Evolutionary conservation across 441 rosid species (phyloP).

Genomic region (Syzygium malaccense): DNA sequence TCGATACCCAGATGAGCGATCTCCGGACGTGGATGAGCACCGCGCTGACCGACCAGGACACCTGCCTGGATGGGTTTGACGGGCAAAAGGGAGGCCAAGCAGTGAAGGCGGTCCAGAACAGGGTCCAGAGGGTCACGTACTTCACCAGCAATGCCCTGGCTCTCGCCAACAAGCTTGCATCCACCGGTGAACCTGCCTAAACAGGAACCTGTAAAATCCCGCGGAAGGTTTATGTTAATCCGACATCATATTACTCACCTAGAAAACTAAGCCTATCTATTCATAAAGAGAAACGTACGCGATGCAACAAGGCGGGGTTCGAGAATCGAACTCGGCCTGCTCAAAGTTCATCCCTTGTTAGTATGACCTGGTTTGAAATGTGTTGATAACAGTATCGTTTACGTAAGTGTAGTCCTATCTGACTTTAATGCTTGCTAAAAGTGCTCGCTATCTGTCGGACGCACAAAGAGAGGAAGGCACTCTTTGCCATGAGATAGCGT

Average conservation of each 20-base stretch:
- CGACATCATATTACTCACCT: not conserved
- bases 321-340: not conserved
- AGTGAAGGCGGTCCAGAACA: conserved; percentile 23
- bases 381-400: not conserved
- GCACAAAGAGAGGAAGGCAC: not conserved
- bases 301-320: not conserved
- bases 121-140: conserved; percentile 39
- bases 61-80: conserved; percentile 75
- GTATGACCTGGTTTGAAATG: not conserved
- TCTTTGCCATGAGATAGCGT: not conserved
- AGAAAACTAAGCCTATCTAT: not conserved
- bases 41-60: conserved; percentile 57
- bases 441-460: not conserved
- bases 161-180: conserved; percentile 61
- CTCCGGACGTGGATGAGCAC: conserved; percentile 69
- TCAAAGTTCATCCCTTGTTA: not conserved
- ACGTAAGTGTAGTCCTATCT: too few species aligned
- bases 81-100: conserved; percentile 15
- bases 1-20: conserved; percentile 50
- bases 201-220: not conserved
- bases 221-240: not conserved
- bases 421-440: not conserved
- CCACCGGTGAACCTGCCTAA: conserved; percentile 18
- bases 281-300: not conserved
- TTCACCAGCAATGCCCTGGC: conserved; percentile 77